These are phyloP conservation scores for Penicillium sclerotigenum DNA, from an alignment of 2,329 filamentous ascomycete genomes.

Conservation along the genomic window DNA sequence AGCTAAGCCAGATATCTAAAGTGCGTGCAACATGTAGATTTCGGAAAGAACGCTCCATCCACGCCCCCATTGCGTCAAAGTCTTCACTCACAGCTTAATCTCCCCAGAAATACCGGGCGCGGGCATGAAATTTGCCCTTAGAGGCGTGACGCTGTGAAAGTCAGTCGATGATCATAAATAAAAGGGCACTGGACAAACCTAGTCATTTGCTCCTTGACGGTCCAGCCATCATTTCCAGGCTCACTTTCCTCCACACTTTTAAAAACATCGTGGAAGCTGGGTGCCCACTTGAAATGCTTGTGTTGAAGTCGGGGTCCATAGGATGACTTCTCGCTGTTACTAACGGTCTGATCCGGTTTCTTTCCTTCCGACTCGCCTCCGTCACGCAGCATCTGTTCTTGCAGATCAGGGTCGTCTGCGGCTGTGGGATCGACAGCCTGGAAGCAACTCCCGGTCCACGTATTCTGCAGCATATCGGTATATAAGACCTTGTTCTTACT, in stretches of 20 bases:
- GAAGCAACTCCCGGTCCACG: conserved; percentile 88
- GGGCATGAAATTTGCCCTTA: conserved; percentile 92
- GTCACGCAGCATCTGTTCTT: conserved; percentile 71
- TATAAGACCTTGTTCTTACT: conserved; percentile 71
- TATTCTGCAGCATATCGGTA: conserved; percentile 84
- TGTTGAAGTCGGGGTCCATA: conserved; percentile 58
- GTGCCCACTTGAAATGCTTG: conserved; percentile 93
- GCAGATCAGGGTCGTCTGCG: conserved; percentile 59
- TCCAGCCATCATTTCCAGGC: conserved; percentile 90
- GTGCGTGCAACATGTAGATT: conserved; percentile 25
- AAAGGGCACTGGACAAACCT: conserved; percentile 54
- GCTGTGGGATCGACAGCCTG: conserved; percentile 67
- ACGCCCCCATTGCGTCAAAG: conserved; percentile 16
- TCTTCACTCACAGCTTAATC: conserved; percentile 73
- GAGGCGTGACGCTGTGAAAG: conserved; percentile 69
- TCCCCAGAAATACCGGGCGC: conserved; percentile 64
- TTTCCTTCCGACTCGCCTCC: conserved; percentile 49
- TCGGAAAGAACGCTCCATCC: conserved; percentile 20
- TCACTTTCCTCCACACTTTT: conserved; percentile 75
- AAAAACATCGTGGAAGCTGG: conserved; percentile 81
- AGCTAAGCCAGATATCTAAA: conserved; percentile 28
- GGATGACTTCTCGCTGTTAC: conserved; percentile 25
- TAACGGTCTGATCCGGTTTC: conserved; percentile 24
- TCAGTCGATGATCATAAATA: background rate
- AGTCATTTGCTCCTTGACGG: conserved; percentile 80